Evolutionary conservation across 441 rosid species (phyloP).

Genomic region (Codiaeum variegatum): DNA sequence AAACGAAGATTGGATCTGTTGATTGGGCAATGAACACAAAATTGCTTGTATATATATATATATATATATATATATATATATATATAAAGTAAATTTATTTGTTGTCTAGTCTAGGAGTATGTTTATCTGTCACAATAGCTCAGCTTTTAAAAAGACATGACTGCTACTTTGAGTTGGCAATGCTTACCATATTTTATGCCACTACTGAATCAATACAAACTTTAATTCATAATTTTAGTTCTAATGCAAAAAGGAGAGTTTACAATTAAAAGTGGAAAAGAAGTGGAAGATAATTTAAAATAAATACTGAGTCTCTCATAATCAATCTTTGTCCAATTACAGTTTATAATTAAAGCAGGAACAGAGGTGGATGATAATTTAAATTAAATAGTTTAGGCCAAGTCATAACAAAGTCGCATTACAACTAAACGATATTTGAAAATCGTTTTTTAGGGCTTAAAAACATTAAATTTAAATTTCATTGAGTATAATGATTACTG

Average conservation of each 20-base stretch:
- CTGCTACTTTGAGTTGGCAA: slow-evolving; percentile 22
- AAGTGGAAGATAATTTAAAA: slow-evolving; percentile 1
- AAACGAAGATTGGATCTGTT: slow-evolving; percentile 25
- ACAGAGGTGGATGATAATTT: background rate
- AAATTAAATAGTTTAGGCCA: background rate
- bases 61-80: background rate
- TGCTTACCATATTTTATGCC: slow-evolving; percentile 14
- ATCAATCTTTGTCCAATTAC: background rate
- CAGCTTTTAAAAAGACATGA: slow-evolving; percentile 5
- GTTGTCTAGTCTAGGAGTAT: background rate
- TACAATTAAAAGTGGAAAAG: background rate
- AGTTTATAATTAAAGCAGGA: background rate
- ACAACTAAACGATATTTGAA: no score
- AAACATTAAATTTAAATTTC: no score
- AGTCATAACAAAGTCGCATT: background rate
- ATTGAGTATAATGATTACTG: no score
- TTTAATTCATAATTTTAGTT: background rate
- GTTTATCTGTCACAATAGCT: slow-evolving; percentile 10
- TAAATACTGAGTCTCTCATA: background rate
- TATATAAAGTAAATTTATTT: slow-evolving; percentile 8
- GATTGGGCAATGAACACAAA: slow-evolving; percentile 30
- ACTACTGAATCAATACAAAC: background rate
- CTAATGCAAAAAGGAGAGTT: background rate
- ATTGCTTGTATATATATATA: background rate
- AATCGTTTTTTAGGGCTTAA: no score